These are phyloP conservation scores for Liriodendron chinense DNA, from an alignment of 164 flowering plant species.

Conservation along the genomic window DNA sequence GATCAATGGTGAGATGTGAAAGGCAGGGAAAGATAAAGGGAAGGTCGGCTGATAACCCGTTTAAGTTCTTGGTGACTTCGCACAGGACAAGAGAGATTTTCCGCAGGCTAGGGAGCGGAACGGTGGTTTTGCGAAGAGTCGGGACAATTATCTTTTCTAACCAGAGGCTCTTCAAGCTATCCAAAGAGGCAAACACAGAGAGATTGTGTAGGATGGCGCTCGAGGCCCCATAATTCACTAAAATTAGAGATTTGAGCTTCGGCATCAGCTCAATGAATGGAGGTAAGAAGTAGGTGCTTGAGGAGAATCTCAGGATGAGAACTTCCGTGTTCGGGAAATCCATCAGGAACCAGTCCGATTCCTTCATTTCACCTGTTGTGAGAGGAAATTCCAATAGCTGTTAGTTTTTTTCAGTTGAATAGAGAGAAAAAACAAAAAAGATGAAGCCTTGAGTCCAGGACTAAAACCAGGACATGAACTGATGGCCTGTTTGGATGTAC, in stretches of 20 bases:
- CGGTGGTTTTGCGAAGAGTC: constrained; percentile 19
- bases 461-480: background rate
- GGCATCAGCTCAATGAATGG: constrained; percentile 66
- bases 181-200: constrained; percentile 36
- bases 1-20: constrained; percentile 62
- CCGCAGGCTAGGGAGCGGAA: constrained; percentile 35
- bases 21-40: constrained; percentile 52
- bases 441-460: background rate
- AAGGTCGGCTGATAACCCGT: constrained; percentile 31
- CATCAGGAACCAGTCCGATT: constrained; percentile 61
- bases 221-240: constrained; percentile 42
- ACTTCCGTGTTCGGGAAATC: constrained; percentile 77
- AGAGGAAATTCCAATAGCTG: background rate
- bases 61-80: constrained; percentile 36
- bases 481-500: too few species aligned
- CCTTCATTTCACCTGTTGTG: constrained; percentile 60
- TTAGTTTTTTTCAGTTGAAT: background rate
- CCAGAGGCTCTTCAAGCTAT: constrained; percentile 68
- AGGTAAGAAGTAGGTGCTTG: constrained; percentile 53
- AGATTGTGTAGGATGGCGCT: constrained; percentile 41
- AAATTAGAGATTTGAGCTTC: constrained; percentile 52
- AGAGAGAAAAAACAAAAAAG: background rate
- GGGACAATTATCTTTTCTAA: constrained; percentile 62
- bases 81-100: constrained; percentile 66
- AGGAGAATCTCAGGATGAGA: constrained; percentile 62